phyloP scores from a whole-genome alignment of 768 basidiomycete genomes.

The Pleurotus eryngii region DNA sequence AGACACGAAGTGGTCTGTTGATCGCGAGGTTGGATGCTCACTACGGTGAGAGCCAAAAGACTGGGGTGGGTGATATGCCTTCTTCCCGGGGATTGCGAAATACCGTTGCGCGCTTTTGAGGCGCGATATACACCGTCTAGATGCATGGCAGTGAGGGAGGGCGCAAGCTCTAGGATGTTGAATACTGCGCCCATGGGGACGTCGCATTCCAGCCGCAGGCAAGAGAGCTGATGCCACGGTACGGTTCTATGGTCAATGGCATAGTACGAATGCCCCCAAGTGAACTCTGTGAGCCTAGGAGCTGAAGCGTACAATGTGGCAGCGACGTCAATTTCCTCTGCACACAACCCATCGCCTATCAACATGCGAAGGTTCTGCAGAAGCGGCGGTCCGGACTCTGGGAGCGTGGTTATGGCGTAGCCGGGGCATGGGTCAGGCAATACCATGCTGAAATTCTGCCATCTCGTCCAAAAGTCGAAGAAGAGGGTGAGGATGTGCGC shows the following conservation, averaged over 20 bases:
- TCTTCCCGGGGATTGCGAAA: neutral
- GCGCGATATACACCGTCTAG: neutral
- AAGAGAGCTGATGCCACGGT: constrained; percentile 3
- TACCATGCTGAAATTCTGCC: constrained; percentile 1
- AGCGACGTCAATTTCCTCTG: neutral
- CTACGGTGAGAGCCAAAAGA: neutral
- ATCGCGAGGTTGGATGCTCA: neutral
- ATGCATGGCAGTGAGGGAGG: neutral
- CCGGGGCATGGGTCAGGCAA: constrained; percentile 3
- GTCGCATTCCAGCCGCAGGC: constrained; percentile 4
- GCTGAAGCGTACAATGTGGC: neutral
- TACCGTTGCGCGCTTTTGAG: neutral
- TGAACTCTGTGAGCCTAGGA: constrained; percentile 5
- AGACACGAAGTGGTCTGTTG: neutral
- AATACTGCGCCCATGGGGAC: neutral
- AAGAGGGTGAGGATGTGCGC: constrained; percentile 1
- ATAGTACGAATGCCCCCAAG: constrained; percentile 5
- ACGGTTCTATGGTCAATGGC: neutral
- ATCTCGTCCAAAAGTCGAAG: neutral
- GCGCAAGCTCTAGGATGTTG: neutral
- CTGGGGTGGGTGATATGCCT: constrained; percentile 1
- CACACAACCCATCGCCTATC: constrained; percentile 2
- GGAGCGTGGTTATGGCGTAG: constrained; percentile 3
- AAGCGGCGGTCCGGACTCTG: constrained; percentile 3
- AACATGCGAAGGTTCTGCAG: neutral